Base-by-base conservation (phyloP, 768 basidiomycete genomes). In the Mycena rebaudengoi region DNA sequence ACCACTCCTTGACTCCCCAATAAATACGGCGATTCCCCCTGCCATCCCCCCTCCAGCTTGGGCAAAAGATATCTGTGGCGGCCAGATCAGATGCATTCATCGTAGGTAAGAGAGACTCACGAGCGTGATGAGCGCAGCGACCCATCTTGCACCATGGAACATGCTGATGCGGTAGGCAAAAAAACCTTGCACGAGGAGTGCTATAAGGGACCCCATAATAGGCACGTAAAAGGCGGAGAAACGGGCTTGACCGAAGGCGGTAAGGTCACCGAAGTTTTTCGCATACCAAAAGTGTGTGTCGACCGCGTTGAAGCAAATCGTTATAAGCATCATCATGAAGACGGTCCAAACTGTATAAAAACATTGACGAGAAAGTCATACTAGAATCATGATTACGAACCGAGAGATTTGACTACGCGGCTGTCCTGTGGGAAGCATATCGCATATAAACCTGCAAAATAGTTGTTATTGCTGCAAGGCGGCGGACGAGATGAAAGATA, bases 91-190 rank as follows among this genome's bases (percentile, higher is more conserved):
- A n/a, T n/a, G n/a, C 28, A 18, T 37, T 41, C 14, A 29, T 20
- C 37, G 46, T 11, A 39, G 13, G 11, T 1, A 2, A 12, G 20
- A 4, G n/a, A 11, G 11, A 50, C 65, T 51, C 26, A 69, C 71
- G 26, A 30, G 23, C 1, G 63, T 66, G 23, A 70, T 72, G 5
- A 56, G 18, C 3, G 20, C 48, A 23, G 43, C 60, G 37, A 55
- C 50, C 67, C 65, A 68, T 21, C 44, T 52, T 14, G 52, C 18
- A 3, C 12, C 7, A 18, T 67, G 63, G 35, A 77, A 64, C 7
- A 63, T 51, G 67, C 69, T 72, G 20, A 78, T 75, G 18, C 75
- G 71, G 53, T 73, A 76, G 53, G 75, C 75, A 66, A 74, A 77
- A 56, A 76, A 77, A 12, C 64, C 30, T 48, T 77, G 76, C 7